Percentiles rank a stretch among this genome's conserved stretches.
phyloP scores from a whole-genome alignment of 495 filamentous ascomycete species.

The Xylaria bambusicola region DNA sequence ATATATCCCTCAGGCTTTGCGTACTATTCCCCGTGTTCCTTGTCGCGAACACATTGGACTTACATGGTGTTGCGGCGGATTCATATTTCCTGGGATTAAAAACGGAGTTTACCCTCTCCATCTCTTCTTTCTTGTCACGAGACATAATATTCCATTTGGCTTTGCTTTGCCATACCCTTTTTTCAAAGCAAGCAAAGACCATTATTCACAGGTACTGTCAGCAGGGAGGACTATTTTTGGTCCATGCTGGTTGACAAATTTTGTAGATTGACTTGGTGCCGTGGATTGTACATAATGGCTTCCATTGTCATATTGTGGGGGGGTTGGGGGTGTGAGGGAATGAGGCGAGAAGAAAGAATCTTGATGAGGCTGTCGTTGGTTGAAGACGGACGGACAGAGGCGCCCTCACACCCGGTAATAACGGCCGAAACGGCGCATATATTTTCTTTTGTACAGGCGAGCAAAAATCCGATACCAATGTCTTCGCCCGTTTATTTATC shows the following conservation, averaged over 20 bases:
- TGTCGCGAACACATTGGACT: constrained; percentile 20
- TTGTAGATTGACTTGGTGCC: constrained; percentile 4
- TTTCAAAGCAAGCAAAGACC: constrained; percentile 10
- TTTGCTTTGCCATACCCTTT: neutral
- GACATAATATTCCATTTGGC: constrained; percentile 16
- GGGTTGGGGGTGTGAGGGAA: neutral
- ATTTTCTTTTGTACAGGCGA: constrained; percentile 10
- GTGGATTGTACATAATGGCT: constrained; percentile 15
- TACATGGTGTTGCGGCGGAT: constrained; percentile 28
- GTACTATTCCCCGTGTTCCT: constrained; percentile 23
- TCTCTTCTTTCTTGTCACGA: constrained; percentile 10
- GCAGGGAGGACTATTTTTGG: neutral
- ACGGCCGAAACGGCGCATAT: constrained; percentile 11
- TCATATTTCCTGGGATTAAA: constrained; percentile 8
- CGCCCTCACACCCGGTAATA: constrained; percentile 16
- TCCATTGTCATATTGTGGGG: neutral
- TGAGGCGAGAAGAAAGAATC: neutral
- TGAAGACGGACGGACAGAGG: too few species aligned
- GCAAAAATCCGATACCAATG: neutral
- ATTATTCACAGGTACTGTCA: constrained; percentile 2
- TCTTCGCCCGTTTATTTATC: neutral
- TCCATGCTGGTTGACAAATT: neutral
- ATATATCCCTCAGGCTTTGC: constrained; percentile 29
- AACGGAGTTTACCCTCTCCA: neutral
- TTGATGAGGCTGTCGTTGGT: too few species aligned